These are phyloP conservation scores for Globisporangium megalacanthum DNA, from an alignment of 352 stramenopile species.

Conservation along the genomic window DNA sequence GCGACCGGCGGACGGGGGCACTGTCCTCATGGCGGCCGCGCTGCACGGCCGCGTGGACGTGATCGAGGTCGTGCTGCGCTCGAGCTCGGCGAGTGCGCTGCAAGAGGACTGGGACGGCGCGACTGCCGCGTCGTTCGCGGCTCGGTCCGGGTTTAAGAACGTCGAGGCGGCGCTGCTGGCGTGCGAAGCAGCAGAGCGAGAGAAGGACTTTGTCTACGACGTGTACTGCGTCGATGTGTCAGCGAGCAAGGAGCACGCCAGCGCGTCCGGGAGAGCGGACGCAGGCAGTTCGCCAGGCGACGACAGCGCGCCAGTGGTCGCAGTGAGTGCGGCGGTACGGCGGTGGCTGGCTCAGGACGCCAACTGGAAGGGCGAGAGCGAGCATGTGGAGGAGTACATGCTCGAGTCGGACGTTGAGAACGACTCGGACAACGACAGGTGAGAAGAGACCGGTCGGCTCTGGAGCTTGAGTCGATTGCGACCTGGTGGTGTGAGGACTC, in stretches of 20 bases:
- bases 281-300: conserved; percentile 11
- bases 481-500: not conserved
- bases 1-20: conserved; percentile 65
- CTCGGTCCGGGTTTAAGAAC: conserved; percentile 40
- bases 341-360: conserved; percentile 70
- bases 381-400: conserved; percentile 71
- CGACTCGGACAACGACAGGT: conserved; percentile 63
- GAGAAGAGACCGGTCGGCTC: not conserved
- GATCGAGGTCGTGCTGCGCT: conserved; percentile 62
- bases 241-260: conserved; percentile 28
- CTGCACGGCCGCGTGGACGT: conserved; percentile 73
- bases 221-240: conserved; percentile 80
- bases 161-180: conserved; percentile 60
- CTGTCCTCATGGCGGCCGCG: conserved; percentile 71
- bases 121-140: conserved; percentile 55
- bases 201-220: conserved; percentile 84
- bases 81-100: conserved; percentile 40
- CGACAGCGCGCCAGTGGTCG: conserved; percentile 41
- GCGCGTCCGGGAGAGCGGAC: not conserved
- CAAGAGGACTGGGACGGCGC: conserved; percentile 57
- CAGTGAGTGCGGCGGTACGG: conserved; percentile 73
- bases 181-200: conserved; percentile 66
- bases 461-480: conserved; percentile 16
- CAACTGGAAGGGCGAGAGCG: conserved; percentile 25
- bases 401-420: conserved; percentile 73